These are phyloP conservation scores for Penicillium digitatum DNA, from an alignment of 2,329 filamentous ascomycete genomes.

Conservation along the genomic window DNA sequence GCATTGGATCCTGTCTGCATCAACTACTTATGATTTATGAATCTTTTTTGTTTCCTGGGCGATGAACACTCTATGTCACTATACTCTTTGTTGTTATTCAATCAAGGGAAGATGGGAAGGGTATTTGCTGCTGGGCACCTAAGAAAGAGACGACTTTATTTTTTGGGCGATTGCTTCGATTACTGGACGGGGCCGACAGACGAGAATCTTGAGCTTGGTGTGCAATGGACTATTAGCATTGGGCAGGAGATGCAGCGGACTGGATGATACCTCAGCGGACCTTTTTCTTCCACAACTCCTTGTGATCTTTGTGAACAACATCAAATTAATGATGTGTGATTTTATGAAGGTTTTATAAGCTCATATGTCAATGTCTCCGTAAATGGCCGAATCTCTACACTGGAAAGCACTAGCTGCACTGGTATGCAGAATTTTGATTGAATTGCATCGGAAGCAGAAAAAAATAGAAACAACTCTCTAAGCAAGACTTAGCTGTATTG, in stretches of 20 bases:
- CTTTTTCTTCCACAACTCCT: too few species aligned
- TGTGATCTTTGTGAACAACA: too few species aligned
- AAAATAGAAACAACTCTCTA: constrained; percentile 1
- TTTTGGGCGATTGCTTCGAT: not conserved
- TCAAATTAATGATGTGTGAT: constrained; percentile 1
- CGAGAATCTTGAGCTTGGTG: not conserved
- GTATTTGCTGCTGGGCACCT: not conserved
- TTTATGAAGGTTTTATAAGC: not conserved
- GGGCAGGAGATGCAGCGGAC: not conserved
- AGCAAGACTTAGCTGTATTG: constrained; percentile 5
- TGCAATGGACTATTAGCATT: constrained; percentile 1
- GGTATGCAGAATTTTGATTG: constrained; percentile 2
- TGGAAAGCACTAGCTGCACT: not conserved
- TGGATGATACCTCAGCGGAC: not conserved
- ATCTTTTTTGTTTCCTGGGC: constrained; percentile 7
- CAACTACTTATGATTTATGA: constrained; percentile 15
- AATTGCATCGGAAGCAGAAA: constrained; percentile 13
- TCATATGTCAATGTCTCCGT: not conserved
- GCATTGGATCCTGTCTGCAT: not conserved
- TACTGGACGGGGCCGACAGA: not conserved
- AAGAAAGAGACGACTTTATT: constrained; percentile 8
- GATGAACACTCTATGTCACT: not conserved
- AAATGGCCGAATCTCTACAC: not conserved
- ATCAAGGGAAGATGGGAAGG: not conserved
- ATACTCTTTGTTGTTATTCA: not conserved